phyloP scores from a whole-genome alignment of 2,329 filamentous ascomycete genomes.

The Fusarium verticillioides region DNA sequence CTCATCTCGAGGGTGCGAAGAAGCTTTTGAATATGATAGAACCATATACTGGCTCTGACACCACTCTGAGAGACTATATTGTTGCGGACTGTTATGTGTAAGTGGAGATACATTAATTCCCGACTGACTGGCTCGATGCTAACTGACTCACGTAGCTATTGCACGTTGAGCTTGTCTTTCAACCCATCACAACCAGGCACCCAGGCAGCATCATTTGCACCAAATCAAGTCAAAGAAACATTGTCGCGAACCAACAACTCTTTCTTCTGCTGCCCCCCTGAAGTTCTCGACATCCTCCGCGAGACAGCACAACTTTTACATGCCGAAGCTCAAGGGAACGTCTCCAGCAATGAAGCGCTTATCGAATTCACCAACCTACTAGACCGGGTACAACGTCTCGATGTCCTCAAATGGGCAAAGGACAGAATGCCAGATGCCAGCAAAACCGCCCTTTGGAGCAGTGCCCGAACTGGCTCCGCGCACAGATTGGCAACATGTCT shows the following conservation, averaged over 20 bases:
- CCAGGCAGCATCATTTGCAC: conserved; percentile 48
- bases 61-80: conserved; percentile 55
- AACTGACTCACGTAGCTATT: conserved; percentile 49
- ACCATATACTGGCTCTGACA: conserved; percentile 47
- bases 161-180: conserved; percentile 57
- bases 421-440: conserved; percentile 49
- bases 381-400: conserved; percentile 51
- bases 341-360: conserved; percentile 40
- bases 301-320: conserved; percentile 53
- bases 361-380: conserved; percentile 49
- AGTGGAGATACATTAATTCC: conserved; percentile 26
- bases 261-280: conserved; percentile 59
- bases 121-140: neutral
- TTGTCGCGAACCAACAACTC: conserved; percentile 55
- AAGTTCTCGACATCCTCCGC: conserved; percentile 56
- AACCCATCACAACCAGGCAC: conserved; percentile 46
- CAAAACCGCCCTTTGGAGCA: conserved; percentile 48
- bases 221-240: conserved; percentile 50
- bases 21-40: conserved; percentile 55
- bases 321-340: conserved; percentile 39
- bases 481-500: conserved; percentile 57
- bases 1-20: conserved; percentile 58
- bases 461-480: conserved; percentile 53
- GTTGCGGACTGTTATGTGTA: conserved; percentile 60
- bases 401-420: conserved; percentile 54